These are phyloP conservation scores for Chlamydomonas urium DNA, from an alignment of 139 green algal genomes.

Conservation along the genomic window DNA sequence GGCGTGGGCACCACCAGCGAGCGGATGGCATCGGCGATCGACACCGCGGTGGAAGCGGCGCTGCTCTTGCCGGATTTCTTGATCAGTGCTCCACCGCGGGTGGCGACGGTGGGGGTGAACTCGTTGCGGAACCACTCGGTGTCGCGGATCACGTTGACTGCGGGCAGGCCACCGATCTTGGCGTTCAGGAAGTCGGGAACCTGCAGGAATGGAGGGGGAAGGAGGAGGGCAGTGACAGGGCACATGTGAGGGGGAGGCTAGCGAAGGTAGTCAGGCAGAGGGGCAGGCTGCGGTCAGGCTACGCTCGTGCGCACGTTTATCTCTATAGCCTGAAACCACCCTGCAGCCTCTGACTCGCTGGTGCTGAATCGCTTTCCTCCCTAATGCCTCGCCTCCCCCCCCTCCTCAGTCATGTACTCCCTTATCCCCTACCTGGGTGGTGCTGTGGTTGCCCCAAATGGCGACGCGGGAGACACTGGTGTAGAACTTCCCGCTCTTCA, in stretches of 20 bases:
- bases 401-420: not conserved
- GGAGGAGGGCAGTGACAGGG: too few species aligned
- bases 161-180: slow-evolving; percentile 71
- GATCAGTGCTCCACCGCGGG: slow-evolving; percentile 83
- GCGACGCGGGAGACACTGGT: slow-evolving; percentile 74
- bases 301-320: too few species aligned
- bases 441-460: slow-evolving; percentile 96
- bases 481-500: slow-evolving; percentile 87
- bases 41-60: slow-evolving; percentile 87
- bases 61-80: slow-evolving; percentile 91
- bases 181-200: slow-evolving; percentile 94
- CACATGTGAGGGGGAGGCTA: too few species aligned
- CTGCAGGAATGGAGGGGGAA: slow-evolving; percentile 20
- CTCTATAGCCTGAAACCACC: too few species aligned
- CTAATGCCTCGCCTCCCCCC: too few species aligned
- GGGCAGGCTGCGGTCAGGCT: too few species aligned
- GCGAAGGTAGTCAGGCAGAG: too few species aligned
- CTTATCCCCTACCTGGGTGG: slow-evolving; percentile 75
- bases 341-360: too few species aligned
- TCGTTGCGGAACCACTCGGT: slow-evolving; percentile 68
- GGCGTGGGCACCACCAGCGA: slow-evolving; percentile 75
- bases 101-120: slow-evolving; percentile 84
- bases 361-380: too few species aligned
- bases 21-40: slow-evolving; percentile 81
- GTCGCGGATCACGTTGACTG: slow-evolving; percentile 75